Percentiles rank a stretch among this genome's conserved stretches.
phyloP scores from a whole-genome alignment of 2,329 filamentous ascomycete species.

The Trichoderma atrobrunneum region DNA sequence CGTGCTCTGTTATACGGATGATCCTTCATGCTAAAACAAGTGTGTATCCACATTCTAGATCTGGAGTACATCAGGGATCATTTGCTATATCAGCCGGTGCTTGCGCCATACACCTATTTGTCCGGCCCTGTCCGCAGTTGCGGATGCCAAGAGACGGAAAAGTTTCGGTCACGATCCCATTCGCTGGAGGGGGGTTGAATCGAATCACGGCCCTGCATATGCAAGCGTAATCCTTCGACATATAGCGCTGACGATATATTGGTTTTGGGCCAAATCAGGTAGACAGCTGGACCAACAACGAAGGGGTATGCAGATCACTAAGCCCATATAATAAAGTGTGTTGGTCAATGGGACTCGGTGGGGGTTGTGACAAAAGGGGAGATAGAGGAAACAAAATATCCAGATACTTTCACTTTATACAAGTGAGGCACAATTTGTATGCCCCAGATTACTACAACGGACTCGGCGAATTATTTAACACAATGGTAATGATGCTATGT shows the following conservation, averaged over 20 bases:
- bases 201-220: not conserved
- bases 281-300: no score
- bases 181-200: not conserved
- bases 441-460: rapidly evolving
- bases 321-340: not conserved
- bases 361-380: not conserved
- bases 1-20: no score
- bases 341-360: not conserved
- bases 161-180: no score
- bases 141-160: no score
- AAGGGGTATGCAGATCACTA: not conserved
- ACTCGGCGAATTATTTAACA: not conserved
- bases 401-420: not conserved
- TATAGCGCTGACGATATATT: not conserved
- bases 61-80: no score
- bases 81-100: not conserved
- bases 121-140: not conserved
- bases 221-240: not conserved
- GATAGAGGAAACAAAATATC: not conserved
- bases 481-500: not conserved
- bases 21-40: no score
- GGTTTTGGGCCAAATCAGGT: no score
- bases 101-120: not conserved
- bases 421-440: not conserved
- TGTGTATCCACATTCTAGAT: no score